Base-by-base conservation (phyloP, 2,329 filamentous ascomycete species). In the Pyricularia grisea region DNA sequence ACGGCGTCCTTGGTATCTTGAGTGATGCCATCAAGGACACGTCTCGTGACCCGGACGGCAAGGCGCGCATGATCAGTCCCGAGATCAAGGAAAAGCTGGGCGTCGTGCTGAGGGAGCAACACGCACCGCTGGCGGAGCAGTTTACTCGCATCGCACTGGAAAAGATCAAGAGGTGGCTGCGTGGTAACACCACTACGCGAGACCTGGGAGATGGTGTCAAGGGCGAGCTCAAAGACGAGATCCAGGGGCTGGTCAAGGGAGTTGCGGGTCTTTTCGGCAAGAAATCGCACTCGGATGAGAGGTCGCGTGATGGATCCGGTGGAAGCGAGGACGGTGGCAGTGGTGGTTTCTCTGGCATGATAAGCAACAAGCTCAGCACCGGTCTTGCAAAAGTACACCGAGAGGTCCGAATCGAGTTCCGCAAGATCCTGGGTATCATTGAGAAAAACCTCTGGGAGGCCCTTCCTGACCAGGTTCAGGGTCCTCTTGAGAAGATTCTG, bases 1-100 rank as follows among this genome's bases (percentile, higher is more conserved):
- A 80, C n/a, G 81, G 81, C 0, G 75, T 83, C 1, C 74, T 83
- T 0, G 80, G 81, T 1, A 75, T 81, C 0, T 70, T 83, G 14
- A 82, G 80, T 73, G 76, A 75, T 70, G 81, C 79, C 0, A 76
- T 83, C 69, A 82, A 81, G 70, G 81, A 82, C 20, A 78, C 78
- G 14, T 74, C 80, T 1, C 77, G 79, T n/a, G 81, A 81, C 70
- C 81, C 81, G 0, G 81, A 83, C 70, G 81, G 82, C 65, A 82
- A 80, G 69, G 81, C 81, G 0, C 80, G 81, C 4, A 69, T 77
- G 65, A 82, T 83, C 68, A 81, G 76, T 60, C 81, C 81, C 3
- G 81, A 82, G 74, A 82, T 83, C 76, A 82, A 82, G 72, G 80
- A 82, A 27, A 76, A 77, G 66, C 78, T 83, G 64, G 79, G 77